Evolutionary conservation across 2,329 filamentous ascomycete genomes (phyloP).

Genomic region (Sporothrix pseudoabietina): DNA sequence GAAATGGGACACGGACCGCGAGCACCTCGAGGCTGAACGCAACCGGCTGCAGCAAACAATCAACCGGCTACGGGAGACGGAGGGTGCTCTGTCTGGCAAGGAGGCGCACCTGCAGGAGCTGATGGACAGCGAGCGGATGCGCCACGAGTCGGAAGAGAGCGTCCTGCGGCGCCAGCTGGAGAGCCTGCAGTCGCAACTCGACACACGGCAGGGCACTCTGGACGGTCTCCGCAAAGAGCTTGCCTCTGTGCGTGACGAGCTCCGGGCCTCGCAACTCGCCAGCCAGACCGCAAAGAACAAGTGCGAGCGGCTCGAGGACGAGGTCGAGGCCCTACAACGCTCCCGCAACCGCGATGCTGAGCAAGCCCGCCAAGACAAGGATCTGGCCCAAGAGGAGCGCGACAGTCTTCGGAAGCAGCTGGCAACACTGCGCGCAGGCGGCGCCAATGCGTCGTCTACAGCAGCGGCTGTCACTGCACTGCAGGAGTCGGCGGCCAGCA

Average conservation of each 20-base stretch:
- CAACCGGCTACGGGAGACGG: constrained; percentile 67
- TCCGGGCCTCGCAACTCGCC: constrained; percentile 67
- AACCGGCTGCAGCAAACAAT: constrained; percentile 70
- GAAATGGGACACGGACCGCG: constrained; percentile 69
- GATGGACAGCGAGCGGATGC: constrained; percentile 69
- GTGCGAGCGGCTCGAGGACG: constrained; percentile 69
- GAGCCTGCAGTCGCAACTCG: constrained; percentile 70
- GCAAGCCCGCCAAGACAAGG: constrained; percentile 54
- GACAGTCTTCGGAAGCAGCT: constrained; percentile 51
- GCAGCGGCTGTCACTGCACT: constrained; percentile 36
- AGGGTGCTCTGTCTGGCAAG: constrained; percentile 67
- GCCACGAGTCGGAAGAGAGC: constrained; percentile 71
- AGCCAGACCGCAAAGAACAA: constrained; percentile 65
- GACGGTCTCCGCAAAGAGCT: constrained; percentile 68
- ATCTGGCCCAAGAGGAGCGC: constrained; percentile 50
- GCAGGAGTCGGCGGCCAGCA: constrained; percentile 35
- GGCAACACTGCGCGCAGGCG: constrained; percentile 37
- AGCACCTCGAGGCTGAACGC: constrained; percentile 65
- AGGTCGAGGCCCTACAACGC: constrained; percentile 71
- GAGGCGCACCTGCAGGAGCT: constrained; percentile 68
- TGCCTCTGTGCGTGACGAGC: constrained; percentile 66
- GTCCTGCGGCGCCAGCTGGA: constrained; percentile 72
- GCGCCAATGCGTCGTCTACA: constrained; percentile 15
- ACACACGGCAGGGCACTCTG: constrained; percentile 64
- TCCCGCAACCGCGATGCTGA: constrained; percentile 67